Evolutionary conservation across 495 filamentous ascomycete species (phyloP), one percentile per base, ranked within the genome.

Genomic region (Trypethelium eluteriae): DNA sequence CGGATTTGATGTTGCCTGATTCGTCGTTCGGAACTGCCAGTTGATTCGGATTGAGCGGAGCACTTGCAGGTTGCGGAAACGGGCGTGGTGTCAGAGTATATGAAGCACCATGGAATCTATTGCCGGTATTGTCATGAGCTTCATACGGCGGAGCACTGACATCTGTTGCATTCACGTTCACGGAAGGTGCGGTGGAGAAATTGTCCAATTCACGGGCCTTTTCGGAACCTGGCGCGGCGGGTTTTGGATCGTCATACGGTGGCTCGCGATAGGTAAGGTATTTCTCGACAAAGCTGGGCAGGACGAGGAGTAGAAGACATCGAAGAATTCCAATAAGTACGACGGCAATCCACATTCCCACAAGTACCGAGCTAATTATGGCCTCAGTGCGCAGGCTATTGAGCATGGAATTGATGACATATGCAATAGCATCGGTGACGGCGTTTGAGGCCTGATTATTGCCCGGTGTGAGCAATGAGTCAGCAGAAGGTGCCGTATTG

Each of bases 291-390:
- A 44, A 39, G 10, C 53, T 25, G 41, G 62, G 64, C 5, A 18
- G 35, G 9, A 35, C 2, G 34, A 50, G 34, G 39, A 47, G 32
- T 34, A 57, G 25, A 49, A 38, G 46, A 32, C 25, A 64, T 1
- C 41, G 32, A 38, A 83, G 72, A 63, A 93, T 69, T 62, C 90
- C 94, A 63, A 89, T 82, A 35, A 96, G 80, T 2, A 88, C 80
- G 62, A 96, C 81, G 61, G 96, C 67, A 56, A 96, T 68, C 84
- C 91, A 98, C 2, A 92, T 74, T 0, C 86, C 75, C 2, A 96
- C 75, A 36, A 98, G 75, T 57, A 76, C 83, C 0, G 82, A 78
- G 5, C 92, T 87, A 70, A 98, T 91, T 65, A 93, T 82, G 1
- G 89, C 86, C 75, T 96, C 90, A 38, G 83, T 83, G 46, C 82